phyloP scores from a whole-genome alignment of 208 protist genomes.

The Polymyxa betae region DNA sequence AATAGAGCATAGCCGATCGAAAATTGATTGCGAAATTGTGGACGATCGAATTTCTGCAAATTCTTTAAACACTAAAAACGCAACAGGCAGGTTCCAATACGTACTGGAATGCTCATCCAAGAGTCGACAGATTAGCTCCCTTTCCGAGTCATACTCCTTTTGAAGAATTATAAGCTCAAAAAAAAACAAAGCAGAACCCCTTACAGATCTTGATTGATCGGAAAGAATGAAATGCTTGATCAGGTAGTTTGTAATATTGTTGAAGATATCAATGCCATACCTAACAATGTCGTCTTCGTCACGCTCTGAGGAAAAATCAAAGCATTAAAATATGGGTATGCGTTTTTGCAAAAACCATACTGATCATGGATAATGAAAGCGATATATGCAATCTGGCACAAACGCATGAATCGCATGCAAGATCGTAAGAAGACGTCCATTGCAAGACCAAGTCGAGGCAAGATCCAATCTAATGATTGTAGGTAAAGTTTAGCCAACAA shows the following conservation, averaged over 20 bases:
- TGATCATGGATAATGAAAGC: neutral
- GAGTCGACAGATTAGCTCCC: neutral
- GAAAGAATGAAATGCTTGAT: constrained; percentile 49
- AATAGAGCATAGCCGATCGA: neutral
- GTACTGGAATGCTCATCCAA: neutral
- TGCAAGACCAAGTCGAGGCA: neutral
- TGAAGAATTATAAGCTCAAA: neutral
- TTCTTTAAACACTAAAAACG: neutral
- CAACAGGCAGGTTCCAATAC: neutral
- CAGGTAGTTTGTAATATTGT: neutral
- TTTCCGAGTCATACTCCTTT: neutral
- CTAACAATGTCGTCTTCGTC: neutral
- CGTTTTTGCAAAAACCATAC: neutral
- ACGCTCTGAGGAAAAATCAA: neutral
- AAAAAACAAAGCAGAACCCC: neutral
- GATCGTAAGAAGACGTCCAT: neutral
- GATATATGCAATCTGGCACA: neutral
- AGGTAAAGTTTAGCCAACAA: neutral
- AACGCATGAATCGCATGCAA: neutral
- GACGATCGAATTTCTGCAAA: neutral
- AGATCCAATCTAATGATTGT: neutral
- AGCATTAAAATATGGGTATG: neutral
- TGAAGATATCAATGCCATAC: neutral
- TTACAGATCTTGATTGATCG: neutral
- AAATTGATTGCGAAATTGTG: too few species aligned